phyloP scores from a whole-genome alignment of 768 basidiomycete genomes.

The Tylopilus subfusipes region DNA sequence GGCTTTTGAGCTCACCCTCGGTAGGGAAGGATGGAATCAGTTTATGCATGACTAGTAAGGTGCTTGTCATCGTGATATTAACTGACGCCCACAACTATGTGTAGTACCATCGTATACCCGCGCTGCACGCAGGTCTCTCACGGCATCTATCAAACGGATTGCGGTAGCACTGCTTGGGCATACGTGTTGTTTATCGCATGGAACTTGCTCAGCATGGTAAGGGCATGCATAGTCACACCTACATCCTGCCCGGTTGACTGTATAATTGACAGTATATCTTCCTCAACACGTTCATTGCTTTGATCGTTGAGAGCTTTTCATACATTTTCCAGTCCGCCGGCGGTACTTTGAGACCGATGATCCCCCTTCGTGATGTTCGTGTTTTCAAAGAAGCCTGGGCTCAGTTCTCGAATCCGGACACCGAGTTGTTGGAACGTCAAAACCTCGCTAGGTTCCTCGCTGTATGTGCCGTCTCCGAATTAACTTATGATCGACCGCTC shows the following conservation, averaged over 20 bases:
- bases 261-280: constrained; percentile 74
- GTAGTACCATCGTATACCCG: constrained; percentile 70
- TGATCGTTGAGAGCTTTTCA: constrained; percentile 92
- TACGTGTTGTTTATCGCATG: constrained; percentile 90
- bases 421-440: constrained; percentile 68
- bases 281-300: constrained; percentile 94
- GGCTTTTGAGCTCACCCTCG: constrained; percentile 3
- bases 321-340: constrained; percentile 89
- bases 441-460: constrained; percentile 76
- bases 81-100: neutral
- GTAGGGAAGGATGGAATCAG: constrained; percentile 91
- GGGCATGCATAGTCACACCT: constrained; percentile 15
- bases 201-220: constrained; percentile 92
- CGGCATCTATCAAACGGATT: constrained; percentile 66
- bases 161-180: constrained; percentile 81
- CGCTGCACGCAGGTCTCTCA: constrained; percentile 62
- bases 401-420: constrained; percentile 71
- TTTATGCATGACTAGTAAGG: constrained; percentile 94
- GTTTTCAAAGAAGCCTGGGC: constrained; percentile 94
- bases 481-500: neutral
- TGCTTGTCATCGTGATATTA: neutral
- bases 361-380: constrained; percentile 85
- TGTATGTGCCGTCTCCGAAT: constrained; percentile 44
- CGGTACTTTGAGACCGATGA: constrained; percentile 68
- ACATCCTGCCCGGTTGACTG: neutral